Evolutionary conservation across 257 asterid species (phyloP), one percentile per base, ranked within the genome.

Genomic region (Lycium ferocissimum): DNA sequence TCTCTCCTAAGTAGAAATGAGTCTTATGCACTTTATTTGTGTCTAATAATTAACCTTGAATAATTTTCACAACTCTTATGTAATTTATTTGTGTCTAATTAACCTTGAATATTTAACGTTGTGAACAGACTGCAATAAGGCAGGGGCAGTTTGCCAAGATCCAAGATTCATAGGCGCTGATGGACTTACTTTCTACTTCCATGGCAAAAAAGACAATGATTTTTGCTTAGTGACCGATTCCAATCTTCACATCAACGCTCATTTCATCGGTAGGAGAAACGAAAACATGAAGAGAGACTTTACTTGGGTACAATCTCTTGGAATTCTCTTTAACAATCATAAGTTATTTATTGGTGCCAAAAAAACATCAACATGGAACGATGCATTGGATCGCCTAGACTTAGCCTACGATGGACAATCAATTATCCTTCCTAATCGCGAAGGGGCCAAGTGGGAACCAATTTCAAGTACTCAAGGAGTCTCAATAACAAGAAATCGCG

Each of bases 141-240:
- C 98, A 5, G 98, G 98, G 73, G 96, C 98, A 35, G 95, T 94
- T 6, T 95, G 97, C 82, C 98, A 95, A 84, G 98, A 95, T 86
- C 98, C 99, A 8, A 79, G 94, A 88, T 95, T 95, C 83, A 45
- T 93, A 0, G 98, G 97, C 4, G 98, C 95, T 0, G 97, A 95
- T 69, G 99, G 97, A 11, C 83, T 95, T 80, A 89, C 98, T 6
- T 95, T 95, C 92, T 95, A 95, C 88, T 95, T 95, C 92, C 99
- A 95, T 37, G 99, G 99, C 83, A 85, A 91, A 78, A 95, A 92
- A 86, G 93, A 90, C 65, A 59, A 15, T 10, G 92, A 92, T 81
- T 93, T 95, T 88, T 95, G 98, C 90, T 70, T 95, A 12, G 94
- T 94, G 40, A 82, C 98, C 0, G 98, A 95, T 80, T 83, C 92